Conservation (phyloP, 2,329 filamentous ascomycete genomes). For the Aspergillus sp. region DNA sequence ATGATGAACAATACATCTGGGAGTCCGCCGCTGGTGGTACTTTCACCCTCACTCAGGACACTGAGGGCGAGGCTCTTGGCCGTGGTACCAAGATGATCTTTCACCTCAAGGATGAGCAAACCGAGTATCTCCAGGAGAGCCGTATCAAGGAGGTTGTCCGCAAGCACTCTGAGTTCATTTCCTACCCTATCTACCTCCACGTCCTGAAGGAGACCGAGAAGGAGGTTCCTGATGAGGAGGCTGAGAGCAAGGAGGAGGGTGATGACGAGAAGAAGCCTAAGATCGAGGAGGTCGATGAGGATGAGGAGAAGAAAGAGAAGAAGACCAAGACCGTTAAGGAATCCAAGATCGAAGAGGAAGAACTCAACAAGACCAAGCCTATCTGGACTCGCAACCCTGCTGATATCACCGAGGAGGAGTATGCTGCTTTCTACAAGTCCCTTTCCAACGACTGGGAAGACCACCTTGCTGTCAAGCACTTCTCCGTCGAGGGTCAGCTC, state of each 20-base stretch:
- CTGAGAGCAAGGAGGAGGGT: constrained; percentile 68
- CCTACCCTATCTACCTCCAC: constrained; percentile 99
- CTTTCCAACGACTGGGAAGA: constrained; percentile 99
- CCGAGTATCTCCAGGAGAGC: constrained; percentile 96
- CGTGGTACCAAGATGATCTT: constrained; percentile 98
- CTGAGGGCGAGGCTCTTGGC: constrained; percentile 84
- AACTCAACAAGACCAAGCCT: constrained; percentile 99
- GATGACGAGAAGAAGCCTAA: constrained; percentile 92
- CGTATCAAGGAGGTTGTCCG: constrained; percentile 99
- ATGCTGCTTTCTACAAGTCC: constrained; percentile 99
- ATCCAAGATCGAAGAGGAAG: constrained; percentile 97
- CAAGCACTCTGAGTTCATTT: constrained; percentile 99
- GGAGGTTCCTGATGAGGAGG: constrained; percentile 96
- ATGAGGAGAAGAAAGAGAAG: constrained; percentile 78
- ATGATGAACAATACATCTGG: constrained; percentile 99
- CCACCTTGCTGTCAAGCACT: constrained; percentile 99
- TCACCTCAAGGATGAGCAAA: constrained; percentile 99
- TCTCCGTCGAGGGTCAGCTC: constrained; percentile 99
- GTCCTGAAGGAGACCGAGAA: constrained; percentile 99
- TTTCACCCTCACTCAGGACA: constrained; percentile 89
- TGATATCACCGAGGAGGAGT: constrained; percentile 95
- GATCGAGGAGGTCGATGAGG: constrained; percentile 89
- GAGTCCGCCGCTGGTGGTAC: constrained; percentile 96
- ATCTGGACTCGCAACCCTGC: constrained; percentile 99
- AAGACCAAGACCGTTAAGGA: constrained; percentile 99